A percentile compares a stretch with the other conserved stretches of the same genome.
These are phyloP conservation scores for Lumnitzera racemosa DNA, from an alignment of 345 rosid species.

Conservation along the genomic window DNA sequence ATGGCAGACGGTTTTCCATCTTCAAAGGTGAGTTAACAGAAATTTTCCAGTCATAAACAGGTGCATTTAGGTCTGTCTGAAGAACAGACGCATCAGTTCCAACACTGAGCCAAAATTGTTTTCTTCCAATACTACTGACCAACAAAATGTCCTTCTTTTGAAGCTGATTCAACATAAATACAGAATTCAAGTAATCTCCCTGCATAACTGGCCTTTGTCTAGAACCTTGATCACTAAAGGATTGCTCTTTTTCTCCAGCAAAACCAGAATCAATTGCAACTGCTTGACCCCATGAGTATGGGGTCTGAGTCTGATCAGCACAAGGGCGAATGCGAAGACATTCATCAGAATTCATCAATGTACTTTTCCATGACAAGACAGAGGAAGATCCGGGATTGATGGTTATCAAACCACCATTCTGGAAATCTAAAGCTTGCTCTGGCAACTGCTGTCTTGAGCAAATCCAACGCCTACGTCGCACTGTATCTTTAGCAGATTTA, in stretches of 20 bases:
- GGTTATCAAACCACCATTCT: conserved; percentile 20
- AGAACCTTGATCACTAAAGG: conserved; percentile 58
- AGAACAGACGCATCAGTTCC: conserved; percentile 90
- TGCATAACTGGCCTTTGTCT: conserved; percentile 55
- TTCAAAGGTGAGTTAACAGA: conserved; percentile 79
- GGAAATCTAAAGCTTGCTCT: conserved; percentile 13
- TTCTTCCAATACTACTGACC: conserved; percentile 48
- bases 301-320: conserved; percentile 36
- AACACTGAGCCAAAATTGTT: conserved; percentile 79
- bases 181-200: conserved; percentile 45
- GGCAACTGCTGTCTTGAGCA: conserved; percentile 33
- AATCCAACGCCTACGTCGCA: conserved; percentile 59
- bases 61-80: conserved; percentile 81
- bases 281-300: conserved; percentile 66
- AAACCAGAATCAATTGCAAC: conserved; percentile 53
- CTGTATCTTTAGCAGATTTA: conserved; percentile 32
- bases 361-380: conserved; percentile 82
- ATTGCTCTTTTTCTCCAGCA: conserved; percentile 55
- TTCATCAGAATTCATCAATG: conserved; percentile 54
- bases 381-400: conserved; percentile 63
- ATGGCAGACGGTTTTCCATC: conserved; percentile 93
- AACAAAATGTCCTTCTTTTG: conserved; percentile 91
- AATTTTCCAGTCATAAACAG: conserved; percentile 96
- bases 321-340: conserved; percentile 68
- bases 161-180: conserved; percentile 64